Percentiles rank a stretch among this genome's conserved stretches.
These are phyloP conservation scores for Rhizomucor pusillus DNA, from an alignment of 371 early-diverging fungal species.

Conservation along the genomic window DNA sequence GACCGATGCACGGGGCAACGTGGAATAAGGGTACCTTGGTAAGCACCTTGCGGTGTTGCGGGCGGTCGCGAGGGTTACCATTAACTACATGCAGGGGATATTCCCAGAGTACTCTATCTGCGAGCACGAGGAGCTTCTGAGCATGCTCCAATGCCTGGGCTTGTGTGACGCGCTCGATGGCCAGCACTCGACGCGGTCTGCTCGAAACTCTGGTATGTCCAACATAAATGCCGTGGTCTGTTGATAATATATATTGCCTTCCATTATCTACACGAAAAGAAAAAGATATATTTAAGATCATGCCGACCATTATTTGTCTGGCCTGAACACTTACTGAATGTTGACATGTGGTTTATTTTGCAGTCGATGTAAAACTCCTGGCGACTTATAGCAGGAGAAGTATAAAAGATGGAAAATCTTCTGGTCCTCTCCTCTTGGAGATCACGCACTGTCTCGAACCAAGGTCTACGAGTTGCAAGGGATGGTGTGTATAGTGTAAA, in stretches of 20 bases:
- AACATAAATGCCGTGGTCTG: slow-evolving; percentile 43
- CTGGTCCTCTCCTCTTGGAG: slow-evolving; percentile 58
- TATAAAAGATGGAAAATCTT: slow-evolving; percentile 58
- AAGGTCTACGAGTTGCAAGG: slow-evolving; percentile 72
- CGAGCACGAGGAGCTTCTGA: slow-evolving; percentile 36
- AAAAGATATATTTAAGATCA: neutral
- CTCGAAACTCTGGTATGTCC: slow-evolving; percentile 27
- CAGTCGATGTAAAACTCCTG: slow-evolving; percentile 19
- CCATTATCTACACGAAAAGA: slow-evolving; percentile 27
- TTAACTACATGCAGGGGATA: slow-evolving; percentile 34
- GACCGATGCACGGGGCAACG: slow-evolving; percentile 29
- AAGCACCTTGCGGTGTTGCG: slow-evolving; percentile 14
- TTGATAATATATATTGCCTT: slow-evolving; percentile 35
- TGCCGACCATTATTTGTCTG: neutral
- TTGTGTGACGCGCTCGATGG: slow-evolving; percentile 33
- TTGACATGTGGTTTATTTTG: slow-evolving; percentile 32
- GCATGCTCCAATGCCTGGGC: slow-evolving; percentile 33
- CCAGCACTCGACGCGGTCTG: slow-evolving; percentile 29
- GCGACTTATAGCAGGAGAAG: slow-evolving; percentile 28
- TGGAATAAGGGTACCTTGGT: slow-evolving; percentile 36
- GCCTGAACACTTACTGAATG: slow-evolving; percentile 30
- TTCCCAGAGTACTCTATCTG: slow-evolving; percentile 37
- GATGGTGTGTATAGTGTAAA: slow-evolving; percentile 73
- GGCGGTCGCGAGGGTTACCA: slow-evolving; percentile 20
- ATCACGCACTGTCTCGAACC: slow-evolving; percentile 79